Base-by-base conservation (phyloP, 2,329 filamentous ascomycete species). In the Exophiala bonariae region DNA sequence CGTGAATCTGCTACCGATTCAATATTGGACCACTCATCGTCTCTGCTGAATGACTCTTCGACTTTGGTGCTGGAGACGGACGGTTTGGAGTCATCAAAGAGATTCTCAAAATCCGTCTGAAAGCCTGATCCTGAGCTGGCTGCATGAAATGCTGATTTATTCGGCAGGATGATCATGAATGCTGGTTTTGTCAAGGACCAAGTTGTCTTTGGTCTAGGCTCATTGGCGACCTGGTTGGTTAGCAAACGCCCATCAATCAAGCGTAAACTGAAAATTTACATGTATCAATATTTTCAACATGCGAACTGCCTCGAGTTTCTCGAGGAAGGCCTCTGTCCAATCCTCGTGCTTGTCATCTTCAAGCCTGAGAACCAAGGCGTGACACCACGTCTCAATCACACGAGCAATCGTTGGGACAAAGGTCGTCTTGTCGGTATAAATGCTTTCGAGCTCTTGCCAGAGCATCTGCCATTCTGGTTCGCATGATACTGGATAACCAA, bases 21-120 rank as follows among this genome's bases (percentile, higher is more conserved):
- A 8, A 43, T 8, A 20, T 48, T 40, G 11, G 39, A 32, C 45
- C 45, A 48, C 14, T 48, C 45, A 9, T 48, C 38, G 13, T 48
- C 33, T 9, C 20, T 23, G n/a, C 18, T 40, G 10, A 4, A 16
- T 5, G 33, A 18, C 16, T 28, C 30, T 10, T 26, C 14, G 5
- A 7, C 17, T 8, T 44, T 20, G 18, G 18, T 14, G 23, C 4
- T 26, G 23, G 23, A 9, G 19, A 8, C 19, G 17, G 22, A 7
- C 6, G 13, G 9, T 9, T 20, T 10, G 4, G 4, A 1, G 13
- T n/a, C 10, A 3, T 38, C 45, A 31, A 48, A 48, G 8, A 48
- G 18, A 19, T 22, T 38, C 26, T 48, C 45, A 14, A 43, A 38
- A 31, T 48, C 39, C 11, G 26, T 34, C 7, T 33, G 17, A 19